phyloP scores from a whole-genome alignment of 768 basidiomycete genomes.

The Phlebiopsis gigantea region DNA sequence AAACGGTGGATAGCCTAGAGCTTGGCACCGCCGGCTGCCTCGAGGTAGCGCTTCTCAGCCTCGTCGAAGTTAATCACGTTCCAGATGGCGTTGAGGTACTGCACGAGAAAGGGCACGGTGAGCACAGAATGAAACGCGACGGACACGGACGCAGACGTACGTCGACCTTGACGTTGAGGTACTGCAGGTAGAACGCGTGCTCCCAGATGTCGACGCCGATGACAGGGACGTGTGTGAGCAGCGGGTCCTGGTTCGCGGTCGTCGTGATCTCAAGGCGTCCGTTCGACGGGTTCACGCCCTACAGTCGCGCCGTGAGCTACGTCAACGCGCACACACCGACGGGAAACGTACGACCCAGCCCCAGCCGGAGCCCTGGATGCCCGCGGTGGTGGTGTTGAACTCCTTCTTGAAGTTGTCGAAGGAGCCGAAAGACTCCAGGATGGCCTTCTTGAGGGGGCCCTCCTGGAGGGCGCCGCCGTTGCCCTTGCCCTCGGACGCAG shows the following conservation, averaged over 20 bases:
- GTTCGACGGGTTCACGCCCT: constrained; percentile 67
- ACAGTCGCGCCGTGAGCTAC: background rate
- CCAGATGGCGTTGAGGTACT: constrained; percentile 80
- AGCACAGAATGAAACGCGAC: background rate
- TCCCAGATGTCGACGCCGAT: constrained; percentile 96
- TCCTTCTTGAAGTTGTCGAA: constrained; percentile 70
- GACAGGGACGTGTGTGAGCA: constrained; percentile 69
- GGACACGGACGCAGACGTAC: constrained; percentile 42
- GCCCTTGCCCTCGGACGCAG: constrained; percentile 46
- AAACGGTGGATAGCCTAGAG: constrained; percentile 25
- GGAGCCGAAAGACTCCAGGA: constrained; percentile 51
- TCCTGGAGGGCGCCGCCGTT: constrained; percentile 52
- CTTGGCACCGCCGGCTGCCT: constrained; percentile 34
- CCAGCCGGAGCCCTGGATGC: constrained; percentile 93
- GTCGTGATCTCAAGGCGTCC: constrained; percentile 82
- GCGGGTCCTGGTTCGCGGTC: constrained; percentile 94
- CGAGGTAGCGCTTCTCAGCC: constrained; percentile 60
- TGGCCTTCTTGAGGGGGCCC: constrained; percentile 64
- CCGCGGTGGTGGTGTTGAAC: constrained; percentile 81
- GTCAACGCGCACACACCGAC: background rate
- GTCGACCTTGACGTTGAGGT: constrained; percentile 90
- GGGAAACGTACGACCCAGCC: constrained; percentile 80
- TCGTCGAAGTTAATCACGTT: constrained; percentile 68
- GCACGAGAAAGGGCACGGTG: constrained; percentile 55
- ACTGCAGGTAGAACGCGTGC: constrained; percentile 95